Evolutionary conservation across 2,329 filamentous ascomycete genomes (phyloP).

Genomic region (Aureobasidium pullulans): DNA sequence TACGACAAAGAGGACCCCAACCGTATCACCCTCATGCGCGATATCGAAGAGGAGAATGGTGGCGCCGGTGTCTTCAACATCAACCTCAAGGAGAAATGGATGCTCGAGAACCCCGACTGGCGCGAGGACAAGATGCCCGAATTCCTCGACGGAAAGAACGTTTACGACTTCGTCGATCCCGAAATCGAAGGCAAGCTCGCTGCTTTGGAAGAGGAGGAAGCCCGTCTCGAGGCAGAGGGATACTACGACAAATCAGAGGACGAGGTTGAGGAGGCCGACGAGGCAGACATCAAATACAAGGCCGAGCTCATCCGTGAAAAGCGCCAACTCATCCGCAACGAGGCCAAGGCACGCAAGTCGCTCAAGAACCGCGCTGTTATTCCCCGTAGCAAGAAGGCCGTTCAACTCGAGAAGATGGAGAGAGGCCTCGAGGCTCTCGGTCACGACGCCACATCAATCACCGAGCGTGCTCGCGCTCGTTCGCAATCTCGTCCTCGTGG

Average conservation of each 20-base stretch:
- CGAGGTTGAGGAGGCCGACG: slow-evolving; percentile 78
- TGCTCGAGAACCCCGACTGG: slow-evolving; percentile 84
- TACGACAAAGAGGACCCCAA: slow-evolving; percentile 88
- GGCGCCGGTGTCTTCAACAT: slow-evolving; percentile 95
- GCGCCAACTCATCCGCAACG: slow-evolving; percentile 84
- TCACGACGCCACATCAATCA: slow-evolving; percentile 70
- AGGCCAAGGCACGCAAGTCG: slow-evolving; percentile 88
- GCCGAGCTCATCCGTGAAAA: slow-evolving; percentile 95
- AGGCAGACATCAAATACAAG: slow-evolving; percentile 81
- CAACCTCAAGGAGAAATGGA: slow-evolving; percentile 80
- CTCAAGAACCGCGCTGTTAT: slow-evolving; percentile 96
- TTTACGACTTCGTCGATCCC: slow-evolving; percentile 93
- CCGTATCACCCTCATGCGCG: slow-evolving; percentile 69
- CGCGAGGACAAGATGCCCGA: slow-evolving; percentile 95
- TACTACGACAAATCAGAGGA: slow-evolving; percentile 73
- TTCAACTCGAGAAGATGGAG: slow-evolving; percentile 81
- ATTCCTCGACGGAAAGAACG: slow-evolving; percentile 89
- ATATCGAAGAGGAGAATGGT: slow-evolving; percentile 85
- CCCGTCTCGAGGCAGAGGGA: slow-evolving; percentile 81
- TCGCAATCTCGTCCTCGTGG: slow-evolving; percentile 54
- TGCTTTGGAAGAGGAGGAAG: slow-evolving; percentile 90
- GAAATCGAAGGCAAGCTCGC: slow-evolving; percentile 92
- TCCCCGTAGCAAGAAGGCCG: slow-evolving; percentile 71
- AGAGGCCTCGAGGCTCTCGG: slow-evolving; percentile 77
- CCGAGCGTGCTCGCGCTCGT: slow-evolving; percentile 58